These are phyloP conservation scores for Fusarium sp. DNA, from an alignment of 2,329 filamentous ascomycete species.

Conservation along the genomic window DNA sequence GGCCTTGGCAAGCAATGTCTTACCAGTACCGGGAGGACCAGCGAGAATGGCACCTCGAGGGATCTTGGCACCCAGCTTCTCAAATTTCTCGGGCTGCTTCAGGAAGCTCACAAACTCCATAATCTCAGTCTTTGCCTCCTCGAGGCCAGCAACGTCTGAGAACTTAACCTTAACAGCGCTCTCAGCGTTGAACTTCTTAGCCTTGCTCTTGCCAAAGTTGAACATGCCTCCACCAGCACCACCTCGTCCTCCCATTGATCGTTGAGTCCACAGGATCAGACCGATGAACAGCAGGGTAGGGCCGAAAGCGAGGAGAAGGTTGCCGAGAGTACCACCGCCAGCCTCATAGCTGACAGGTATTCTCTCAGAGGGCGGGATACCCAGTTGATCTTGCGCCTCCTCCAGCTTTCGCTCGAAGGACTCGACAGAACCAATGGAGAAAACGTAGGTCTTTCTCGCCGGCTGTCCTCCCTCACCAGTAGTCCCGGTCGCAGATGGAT, in stretches of 20 bases:
- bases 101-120: constrained; percentile 99
- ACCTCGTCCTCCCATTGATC: constrained; percentile 78
- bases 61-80: constrained; percentile 96
- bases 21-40: constrained; percentile 98
- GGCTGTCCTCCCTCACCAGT: constrained; percentile 48
- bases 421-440: constrained; percentile 95
- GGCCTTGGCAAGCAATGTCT: constrained; percentile 96
- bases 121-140: constrained; percentile 97
- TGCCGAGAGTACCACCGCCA: constrained; percentile 82
- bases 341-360: constrained; percentile 92
- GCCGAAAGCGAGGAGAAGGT: constrained; percentile 82
- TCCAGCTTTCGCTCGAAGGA: constrained; percentile 92
- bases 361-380: constrained; percentile 87
- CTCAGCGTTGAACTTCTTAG: constrained; percentile 98
- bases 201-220: constrained; percentile 94
- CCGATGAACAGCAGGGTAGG: constrained; percentile 91
- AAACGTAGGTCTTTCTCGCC: constrained; percentile 75
- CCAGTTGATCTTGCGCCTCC: constrained; percentile 87
- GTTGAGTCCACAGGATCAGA: constrained; percentile 83
- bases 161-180: constrained; percentile 98
- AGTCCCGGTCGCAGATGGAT: constrained; percentile 73
- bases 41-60: constrained; percentile 96
- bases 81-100: constrained; percentile 92
- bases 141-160: constrained; percentile 95
- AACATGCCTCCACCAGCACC: constrained; percentile 84